Base-by-base conservation (phyloP, 2,329 filamentous ascomycete species). In the Leptodontidium sp. region DNA sequence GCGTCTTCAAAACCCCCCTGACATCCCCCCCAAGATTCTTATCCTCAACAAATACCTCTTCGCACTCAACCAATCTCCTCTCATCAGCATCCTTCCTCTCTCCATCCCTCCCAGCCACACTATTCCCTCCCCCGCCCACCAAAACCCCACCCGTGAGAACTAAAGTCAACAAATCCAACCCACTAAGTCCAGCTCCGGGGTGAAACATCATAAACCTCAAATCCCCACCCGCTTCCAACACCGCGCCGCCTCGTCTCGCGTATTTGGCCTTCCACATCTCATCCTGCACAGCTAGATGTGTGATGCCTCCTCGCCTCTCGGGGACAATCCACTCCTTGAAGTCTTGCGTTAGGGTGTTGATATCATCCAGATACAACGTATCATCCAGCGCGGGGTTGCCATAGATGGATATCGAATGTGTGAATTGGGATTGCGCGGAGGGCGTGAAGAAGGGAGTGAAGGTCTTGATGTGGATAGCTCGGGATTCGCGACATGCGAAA, bases 171-270 rank as follows among this genome's bases (percentile, higher is more conserved):
- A 66, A 55, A 11, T 66, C 29, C 53, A 66, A 45, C 3, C 55
- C 29, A 24, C 32, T 15, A 6, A 66, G 15, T 8, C 64, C 64
- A 53, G 15, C 32, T 14, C 29, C 43, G 24, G 53, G 64, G 26
- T 66, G 40, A 4, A 66, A 61, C 9, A 66, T 66, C 64, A 66
- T 66, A 40, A 61, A 53, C 43, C 64, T 55, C 26, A 45, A 57
- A 45, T 66, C 64, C 1, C 64, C 64, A 14, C 64, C 43, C 5
- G 43, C 38, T 32, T 66, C 64, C 26, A 66, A 17, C 11, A 52
- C 45, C 9, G 64, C 53, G n/a, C n/a, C 64, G n/a, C 53, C 43
- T 11, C 55, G n/a, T 11, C 45, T 26, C 43, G 64, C 24, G 11
- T 43, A 45, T 38, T 45, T 59, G 29, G 52, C 11, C 47, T 50